Percentiles rank a stretch among this genome's conserved stretches.
phyloP scores from a whole-genome alignment of 2,329 filamentous ascomycete species.

The Sporothrix brasiliensis region DNA sequence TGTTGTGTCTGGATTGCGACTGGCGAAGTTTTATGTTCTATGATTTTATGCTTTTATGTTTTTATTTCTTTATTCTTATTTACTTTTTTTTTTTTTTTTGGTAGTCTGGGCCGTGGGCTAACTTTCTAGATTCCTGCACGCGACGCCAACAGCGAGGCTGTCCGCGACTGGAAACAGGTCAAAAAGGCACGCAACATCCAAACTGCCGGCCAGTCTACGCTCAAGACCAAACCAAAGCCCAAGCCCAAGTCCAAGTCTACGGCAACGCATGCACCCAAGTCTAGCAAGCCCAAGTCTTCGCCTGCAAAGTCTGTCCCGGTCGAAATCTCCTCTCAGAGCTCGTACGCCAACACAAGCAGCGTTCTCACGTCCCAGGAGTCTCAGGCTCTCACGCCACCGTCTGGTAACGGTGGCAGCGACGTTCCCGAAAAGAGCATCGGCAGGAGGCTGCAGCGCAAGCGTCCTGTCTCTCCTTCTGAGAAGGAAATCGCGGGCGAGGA shows the following conservation, averaged over 20 bases:
- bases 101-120: not conserved
- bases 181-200: not conserved
- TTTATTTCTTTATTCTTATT: not conserved
- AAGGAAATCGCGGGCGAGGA: conserved; percentile 4
- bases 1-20: conserved; percentile 26
- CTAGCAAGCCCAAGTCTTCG: not conserved
- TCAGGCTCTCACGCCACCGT: not conserved
- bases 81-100: not conserved
- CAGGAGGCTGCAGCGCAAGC: conserved; percentile 13
- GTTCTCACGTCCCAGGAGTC: conserved; percentile 21
- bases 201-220: not conserved
- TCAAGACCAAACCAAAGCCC: not conserved
- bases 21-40: too few species aligned
- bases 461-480: not conserved
- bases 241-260: not conserved
- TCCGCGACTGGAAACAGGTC: conserved; percentile 40
- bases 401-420: not conserved
- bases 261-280: not conserved
- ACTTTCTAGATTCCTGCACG: conserved; percentile 34
- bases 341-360: conserved; percentile 27
- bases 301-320: not conserved
- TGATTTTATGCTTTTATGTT: too few species aligned
- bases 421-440: not conserved
- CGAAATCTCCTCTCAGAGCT: conserved; percentile 26
- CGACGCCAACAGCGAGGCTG: conserved; percentile 40